Base-by-base conservation (phyloP, 2,329 filamentous ascomycete species). In the Xylariaceae sp. region DNA sequence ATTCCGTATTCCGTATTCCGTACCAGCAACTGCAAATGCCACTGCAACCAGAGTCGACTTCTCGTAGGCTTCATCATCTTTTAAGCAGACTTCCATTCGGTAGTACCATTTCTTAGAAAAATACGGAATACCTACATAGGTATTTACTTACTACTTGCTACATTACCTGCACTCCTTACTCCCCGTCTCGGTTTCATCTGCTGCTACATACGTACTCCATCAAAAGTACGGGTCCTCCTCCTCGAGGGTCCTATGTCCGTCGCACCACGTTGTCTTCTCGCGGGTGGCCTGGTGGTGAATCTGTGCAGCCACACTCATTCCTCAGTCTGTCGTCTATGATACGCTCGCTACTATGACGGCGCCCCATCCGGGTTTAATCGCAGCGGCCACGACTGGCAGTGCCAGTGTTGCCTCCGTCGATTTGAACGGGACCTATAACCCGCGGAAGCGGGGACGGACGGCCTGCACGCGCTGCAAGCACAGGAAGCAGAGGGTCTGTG, bases 381-480 rank as follows among this genome's bases (percentile, higher is more conserved):
- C 64, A 15, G 59, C 64, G 34, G 37, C 59, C 15, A n/a, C 60
- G 51, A 49, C 64, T 51, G 23, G 23, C 23, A 30, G 23, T 30
- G 23, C 5, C 23, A 30, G 23, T 30, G 51, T 51, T 44, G 45
- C 49, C 13, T 11, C 47, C 39, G 44, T 35, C 35, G 59, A 65
- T 45, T 52, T 18, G 4, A 64, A 60, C 44, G 59, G 49, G 2
- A 17, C 63, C 35, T 61, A 64, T 42, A 77, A 78, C 60, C 74
- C 74, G n/a, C 72, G 75, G 18, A 78, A 78, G 64, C 73, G 76
- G 55, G 75, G 73, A 15, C 71, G 76, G 39, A 78, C 76, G 1
- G 76, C 76, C 7, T 78, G 76, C 57, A 76, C 76, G 47, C 73
- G 76, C 61, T 78, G 76, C 68, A 78, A 78, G 64, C 74, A 68